Evolutionary conservation across 441 rosid species (phyloP).

Genomic region (Erodium moschatum): DNA sequence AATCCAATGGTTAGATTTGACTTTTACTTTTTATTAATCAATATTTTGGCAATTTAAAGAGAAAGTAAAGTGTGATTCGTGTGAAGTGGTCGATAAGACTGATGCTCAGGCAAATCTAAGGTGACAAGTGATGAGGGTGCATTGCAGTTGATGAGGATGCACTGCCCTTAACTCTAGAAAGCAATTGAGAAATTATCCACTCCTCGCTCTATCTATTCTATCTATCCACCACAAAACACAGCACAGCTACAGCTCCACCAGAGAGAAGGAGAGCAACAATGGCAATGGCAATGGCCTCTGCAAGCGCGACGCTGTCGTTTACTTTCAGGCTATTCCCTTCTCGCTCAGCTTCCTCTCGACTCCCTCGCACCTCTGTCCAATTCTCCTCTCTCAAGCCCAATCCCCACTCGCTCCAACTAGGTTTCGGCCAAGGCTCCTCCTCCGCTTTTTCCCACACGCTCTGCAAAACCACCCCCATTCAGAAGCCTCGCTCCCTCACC

Average conservation of each 20-base stretch:
- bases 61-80: no score
- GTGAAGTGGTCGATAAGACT: no score
- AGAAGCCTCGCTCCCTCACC: constrained; percentile 37
- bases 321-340: constrained; percentile 26
- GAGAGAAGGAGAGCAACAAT: no score
- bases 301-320: constrained; percentile 32
- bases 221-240: not conserved
- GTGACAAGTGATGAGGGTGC: not conserved
- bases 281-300: constrained; percentile 46
- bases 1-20: no score
- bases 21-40: no score
- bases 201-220: not conserved
- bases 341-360: constrained; percentile 23
- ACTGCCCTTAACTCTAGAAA: not conserved
- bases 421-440: constrained; percentile 42
- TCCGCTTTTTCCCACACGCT: constrained; percentile 20
- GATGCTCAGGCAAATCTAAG: not conserved
- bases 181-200: not conserved
- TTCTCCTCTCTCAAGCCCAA: constrained; percentile 32
- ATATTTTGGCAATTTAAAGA: no score
- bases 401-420: constrained; percentile 34
- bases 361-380: constrained; percentile 32
- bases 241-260: no score
- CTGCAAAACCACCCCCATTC: constrained; percentile 25
- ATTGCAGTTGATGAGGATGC: not conserved